A percentile compares a stretch with the other conserved stretches of the same genome.
Conservation (phyloP, 192 early-diverging fungal genomes). For the Umbelopsis sp. region DNA sequence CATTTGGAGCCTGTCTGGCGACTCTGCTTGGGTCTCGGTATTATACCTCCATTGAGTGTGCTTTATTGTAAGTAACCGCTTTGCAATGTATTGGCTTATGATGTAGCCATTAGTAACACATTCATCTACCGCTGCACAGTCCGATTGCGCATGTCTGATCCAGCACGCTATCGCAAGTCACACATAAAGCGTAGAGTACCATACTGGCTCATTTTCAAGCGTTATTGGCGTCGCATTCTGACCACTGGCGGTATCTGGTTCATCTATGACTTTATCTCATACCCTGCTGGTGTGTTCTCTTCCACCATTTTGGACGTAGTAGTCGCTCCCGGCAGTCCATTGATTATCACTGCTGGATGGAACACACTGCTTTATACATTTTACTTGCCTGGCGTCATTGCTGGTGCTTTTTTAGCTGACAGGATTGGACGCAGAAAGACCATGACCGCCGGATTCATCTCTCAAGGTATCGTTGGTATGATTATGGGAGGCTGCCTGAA, state of each 20-base stretch:
- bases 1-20: constrained; percentile 55
- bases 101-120: not conserved
- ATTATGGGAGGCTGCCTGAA: constrained; percentile 52
- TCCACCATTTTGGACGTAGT: constrained; percentile 42
- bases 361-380: constrained; percentile 54
- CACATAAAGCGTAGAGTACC: constrained; percentile 54
- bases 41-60: constrained; percentile 50
- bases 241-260: constrained; percentile 50
- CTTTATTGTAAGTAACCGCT: constrained; percentile 44
- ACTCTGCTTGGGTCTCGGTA: constrained; percentile 54
- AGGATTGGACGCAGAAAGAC: constrained; percentile 57
- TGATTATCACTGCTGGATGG: constrained; percentile 53
- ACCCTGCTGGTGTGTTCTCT: constrained; percentile 47
- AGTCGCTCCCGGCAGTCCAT: constrained; percentile 27
- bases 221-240: constrained; percentile 57
- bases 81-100: not conserved
- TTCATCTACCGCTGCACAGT: constrained; percentile 29
- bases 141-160: constrained; percentile 60
- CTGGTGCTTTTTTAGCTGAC: constrained; percentile 52
- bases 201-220: constrained; percentile 51
- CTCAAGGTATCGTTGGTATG: constrained; percentile 51
- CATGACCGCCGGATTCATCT: constrained; percentile 57
- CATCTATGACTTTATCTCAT: constrained; percentile 50
- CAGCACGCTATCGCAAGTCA: constrained; percentile 45
- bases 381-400: constrained; percentile 58